Percentiles rank a stretch among this genome's conserved stretches.
phyloP scores from a whole-genome alignment of 345 rosid genomes.

The Citrus sinensis region DVS_A1.0 CM039163.1:42556001-42556500 shows the following conservation, averaged over 20 bases:
- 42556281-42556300: constrained; percentile 79
- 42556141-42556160: background rate
- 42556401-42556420: constrained; percentile 94
- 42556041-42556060: background rate
- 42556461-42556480: background rate
- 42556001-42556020: background rate
- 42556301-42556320: constrained; percentile 92
- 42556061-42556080: background rate
- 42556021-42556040: background rate
- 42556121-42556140: background rate
- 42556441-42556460: background rate
- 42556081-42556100: background rate
- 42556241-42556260: constrained; percentile 51
- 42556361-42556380: constrained; percentile 85
- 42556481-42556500: background rate
- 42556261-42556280: constrained; percentile 59
- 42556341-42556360: constrained; percentile 96
- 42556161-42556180: background rate
- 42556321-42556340: constrained; percentile 99
- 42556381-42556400: constrained; percentile 95
- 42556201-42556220: background rate
- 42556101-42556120: background rate
- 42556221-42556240: background rate
- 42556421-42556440: constrained; percentile 37
- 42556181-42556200: constrained; percentile 2